These are phyloP conservation scores for Rhizopogon hawkerae DNA, from an alignment of 1,284 basidiomycete species.

Conservation along the genomic window DNA sequence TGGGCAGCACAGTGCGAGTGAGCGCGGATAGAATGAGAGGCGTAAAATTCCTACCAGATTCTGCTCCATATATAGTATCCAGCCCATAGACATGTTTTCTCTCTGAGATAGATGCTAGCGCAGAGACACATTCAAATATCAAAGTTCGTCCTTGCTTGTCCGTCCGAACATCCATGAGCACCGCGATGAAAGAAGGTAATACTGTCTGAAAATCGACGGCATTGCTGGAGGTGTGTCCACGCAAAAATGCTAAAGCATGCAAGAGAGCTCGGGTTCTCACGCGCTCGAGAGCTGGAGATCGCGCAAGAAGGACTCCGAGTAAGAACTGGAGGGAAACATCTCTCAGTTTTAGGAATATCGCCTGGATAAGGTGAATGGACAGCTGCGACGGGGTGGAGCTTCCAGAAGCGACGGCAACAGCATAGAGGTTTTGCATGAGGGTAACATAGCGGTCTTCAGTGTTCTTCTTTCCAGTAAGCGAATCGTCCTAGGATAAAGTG, in stretches of 20 bases:
- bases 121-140: slow-evolving; percentile 56
- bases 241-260: slow-evolving; percentile 70
- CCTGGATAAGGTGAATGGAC: slow-evolving; percentile 50
- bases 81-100: slow-evolving; percentile 67
- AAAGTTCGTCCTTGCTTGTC: slow-evolving; percentile 60
- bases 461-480: slow-evolving; percentile 14
- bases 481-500: background rate
- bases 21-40: background rate
- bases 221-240: slow-evolving; percentile 57
- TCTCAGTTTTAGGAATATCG: slow-evolving; percentile 61
- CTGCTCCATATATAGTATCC: slow-evolving; percentile 73
- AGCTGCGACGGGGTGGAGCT: slow-evolving; percentile 33
- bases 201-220: slow-evolving; percentile 81
- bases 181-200: slow-evolving; percentile 69
- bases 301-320: slow-evolving; percentile 53
- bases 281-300: slow-evolving; percentile 25
- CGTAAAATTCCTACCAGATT: slow-evolving; percentile 42
- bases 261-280: slow-evolving; percentile 40
- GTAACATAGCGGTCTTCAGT: slow-evolving; percentile 39
- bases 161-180: slow-evolving; percentile 45
- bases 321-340: slow-evolving; percentile 79
- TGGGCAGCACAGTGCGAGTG: slow-evolving; percentile 22
- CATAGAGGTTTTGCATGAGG: slow-evolving; percentile 56
- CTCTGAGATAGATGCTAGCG: slow-evolving; percentile 34
- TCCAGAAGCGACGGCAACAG: slow-evolving; percentile 47